Evolutionary conservation across 305 asterid genomes (phyloP), one percentile per base, ranked within the genome.

Genomic region (Striga hermonthica): DNA sequence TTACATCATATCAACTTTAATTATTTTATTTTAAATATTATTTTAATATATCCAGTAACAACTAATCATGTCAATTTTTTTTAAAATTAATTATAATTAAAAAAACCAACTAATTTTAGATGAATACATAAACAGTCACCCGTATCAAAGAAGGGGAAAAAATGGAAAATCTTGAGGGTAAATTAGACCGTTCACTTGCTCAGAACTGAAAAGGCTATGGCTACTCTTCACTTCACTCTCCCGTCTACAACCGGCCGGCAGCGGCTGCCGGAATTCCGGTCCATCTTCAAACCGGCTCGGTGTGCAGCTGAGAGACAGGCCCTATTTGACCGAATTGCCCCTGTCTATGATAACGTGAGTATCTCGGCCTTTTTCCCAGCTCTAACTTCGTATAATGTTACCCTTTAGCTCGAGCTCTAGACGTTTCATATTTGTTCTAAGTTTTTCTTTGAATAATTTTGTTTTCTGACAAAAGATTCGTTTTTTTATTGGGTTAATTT

Each of bases 271-370:
- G 76, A 11, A 37, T 28, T 50, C 74, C 77, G 77, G 80, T 72
- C 72, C 55, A 59, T 13, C 40, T 39, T 4, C 13, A 69, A 60
- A 13, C 80, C 74, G 65, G 79, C 71, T 38, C 80, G 77, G 6
- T 91, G 91, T 76, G 68, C 89, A 31, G 68, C 76, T 4, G 91
- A 87, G 36, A 84, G 97, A 3, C 90, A 84, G 77, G 85, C 75
- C 44, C 85, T 90, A 12, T 90, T 90, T 74, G 79, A 77, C 65
- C 94, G 95, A 77, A 85, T 85, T 78, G 95, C 95, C 34, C 94
- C 95, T 71, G 95, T 87, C 37, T 90, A 87, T 72, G 95, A 90
- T 75, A 90, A 85, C 62, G 95, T 85, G 76, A 35, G 88, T 79
- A 6, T 48, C 62, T 36, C 49, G 69, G 34, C 49, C 38, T 45